phyloP scores from a whole-genome alignment of 352 stramenopile genomes.

The Pythium folliculosum region DNA sequence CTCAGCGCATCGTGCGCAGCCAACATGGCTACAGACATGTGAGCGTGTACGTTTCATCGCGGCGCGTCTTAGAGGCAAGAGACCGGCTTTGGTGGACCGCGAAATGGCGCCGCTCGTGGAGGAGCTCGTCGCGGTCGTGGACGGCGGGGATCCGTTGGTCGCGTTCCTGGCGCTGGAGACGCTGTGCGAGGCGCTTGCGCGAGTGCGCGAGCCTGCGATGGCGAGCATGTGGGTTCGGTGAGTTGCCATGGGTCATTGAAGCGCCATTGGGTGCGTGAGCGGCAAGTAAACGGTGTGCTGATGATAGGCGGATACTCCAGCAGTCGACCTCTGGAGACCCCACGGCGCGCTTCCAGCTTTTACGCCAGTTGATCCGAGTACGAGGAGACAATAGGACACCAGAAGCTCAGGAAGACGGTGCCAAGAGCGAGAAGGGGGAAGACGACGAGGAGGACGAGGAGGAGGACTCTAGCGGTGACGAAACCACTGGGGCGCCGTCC shows the following conservation, averaged over 20 bases:
- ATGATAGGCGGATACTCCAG: background rate
- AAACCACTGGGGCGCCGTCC: background rate
- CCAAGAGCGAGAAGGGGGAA: background rate
- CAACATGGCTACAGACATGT: background rate
- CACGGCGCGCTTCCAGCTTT: slow-evolving; percentile 39
- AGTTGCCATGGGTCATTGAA: background rate
- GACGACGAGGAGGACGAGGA: background rate
- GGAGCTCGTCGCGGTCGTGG: slow-evolving; percentile 31
- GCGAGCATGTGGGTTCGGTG: background rate
- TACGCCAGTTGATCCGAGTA: slow-evolving; percentile 43
- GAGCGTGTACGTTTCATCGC: background rate
- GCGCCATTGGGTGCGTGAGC: background rate
- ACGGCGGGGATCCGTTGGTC: slow-evolving; percentile 41
- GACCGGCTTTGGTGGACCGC: background rate
- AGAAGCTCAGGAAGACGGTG: background rate
- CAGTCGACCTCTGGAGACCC: background rate
- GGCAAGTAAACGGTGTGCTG: background rate
- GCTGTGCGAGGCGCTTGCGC: slow-evolving; percentile 18
- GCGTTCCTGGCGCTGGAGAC: slow-evolving; percentile 46
- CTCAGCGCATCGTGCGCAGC: background rate
- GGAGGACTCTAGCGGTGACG: background rate
- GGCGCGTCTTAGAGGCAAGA: background rate
- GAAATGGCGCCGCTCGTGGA: slow-evolving; percentile 1
- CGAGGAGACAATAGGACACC: background rate
- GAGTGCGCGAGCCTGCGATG: background rate